Base-by-base conservation (phyloP, 2,329 filamentous ascomycete genomes). In the Penicillium sp. region DNA sequence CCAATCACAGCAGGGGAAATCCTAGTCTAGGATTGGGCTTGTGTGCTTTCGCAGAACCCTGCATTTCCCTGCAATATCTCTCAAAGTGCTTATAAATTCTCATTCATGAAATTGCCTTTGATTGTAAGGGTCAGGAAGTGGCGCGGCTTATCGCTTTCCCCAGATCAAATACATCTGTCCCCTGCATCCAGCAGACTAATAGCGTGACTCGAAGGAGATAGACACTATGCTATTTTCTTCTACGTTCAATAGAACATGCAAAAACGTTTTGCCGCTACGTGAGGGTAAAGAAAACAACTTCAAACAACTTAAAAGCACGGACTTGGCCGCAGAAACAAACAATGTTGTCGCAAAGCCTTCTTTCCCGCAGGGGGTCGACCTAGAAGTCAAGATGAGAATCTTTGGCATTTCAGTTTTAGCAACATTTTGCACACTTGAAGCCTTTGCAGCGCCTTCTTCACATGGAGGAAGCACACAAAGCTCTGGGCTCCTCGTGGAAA, bases 401-500 rank as follows among this genome's bases (percentile, higher is more conserved):
- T 4, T n/a, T n/a, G 15, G 3, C 4, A 22, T 15, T 10, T 47
- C 24, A 10, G 2, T 47, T 26, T 17, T 47, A 10, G 44, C 44
- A 47, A 15, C 44, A 4, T n/a, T 47, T 17, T 47, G 24, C 24
- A 30, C 19, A 15, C 15, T 30, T 15, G 5, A 28, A 47, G 24
- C 24, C 3, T 37, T 60, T 26, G 58, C 51, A 51, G 58, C 44
- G 4, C 58, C 58, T 28, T 30, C 58, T 35, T 44, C 53, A 12
- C 33, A 24, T 24, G n/a, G 28, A 4, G 4, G 10, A 22, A 22
- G 30, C 30, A 37, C 30, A 12, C 30, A 38, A 28, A 33, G 17
- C 9, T 13, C 47, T 8, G 54, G 49, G 10, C 50, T 61, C 9
- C 28, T 58, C 19, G 49, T 61, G 7, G 17, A 61, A 38, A 62